These are phyloP conservation scores for apple (Malus domestica) DNA, from an alignment of 306 rosid species.

Conservation along the genomic window DNA sequence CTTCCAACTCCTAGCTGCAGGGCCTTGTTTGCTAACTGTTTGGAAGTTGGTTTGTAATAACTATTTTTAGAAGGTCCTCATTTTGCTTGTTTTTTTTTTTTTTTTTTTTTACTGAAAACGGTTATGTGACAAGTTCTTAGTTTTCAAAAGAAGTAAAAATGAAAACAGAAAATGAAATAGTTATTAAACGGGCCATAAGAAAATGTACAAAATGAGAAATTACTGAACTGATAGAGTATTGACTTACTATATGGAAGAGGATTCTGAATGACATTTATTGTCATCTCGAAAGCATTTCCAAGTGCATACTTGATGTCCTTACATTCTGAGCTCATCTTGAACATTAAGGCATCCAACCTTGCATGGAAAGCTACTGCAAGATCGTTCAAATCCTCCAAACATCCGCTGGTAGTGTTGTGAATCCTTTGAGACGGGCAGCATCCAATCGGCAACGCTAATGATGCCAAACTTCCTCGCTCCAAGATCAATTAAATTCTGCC, in stretches of 20 bases:
- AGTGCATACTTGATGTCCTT: conserved; percentile 19
- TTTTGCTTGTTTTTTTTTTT: too few relatives aligned
- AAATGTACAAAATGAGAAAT: too few relatives aligned
- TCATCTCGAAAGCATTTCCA: conserved; percentile 24
- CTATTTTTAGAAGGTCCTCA: too few relatives aligned
- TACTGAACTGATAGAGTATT: neutral
- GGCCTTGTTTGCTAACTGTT: too few relatives aligned
- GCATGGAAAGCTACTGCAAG: conserved; percentile 14
- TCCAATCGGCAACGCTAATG: conserved; percentile 18
- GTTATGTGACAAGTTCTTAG: too few relatives aligned
- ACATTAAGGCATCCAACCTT: conserved; percentile 2
- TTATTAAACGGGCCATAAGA: too few relatives aligned
- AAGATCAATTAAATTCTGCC: conserved; percentile 16
- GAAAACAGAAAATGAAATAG: too few relatives aligned
- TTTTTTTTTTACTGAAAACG: too few relatives aligned
- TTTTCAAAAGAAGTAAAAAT: too few relatives aligned
- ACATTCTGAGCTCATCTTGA: conserved; percentile 8
- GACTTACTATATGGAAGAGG: conserved; percentile 16
- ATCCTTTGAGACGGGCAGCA: conserved; percentile 27
- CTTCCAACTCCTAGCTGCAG: too few relatives aligned
- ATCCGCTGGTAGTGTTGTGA: conserved; percentile 10
- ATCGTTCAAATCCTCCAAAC: conserved; percentile 24
- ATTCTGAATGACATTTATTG: conserved; percentile 11
- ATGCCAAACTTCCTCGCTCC: conserved; percentile 30
- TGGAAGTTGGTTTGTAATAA: too few relatives aligned